Conservation (phyloP, 73 alveolate genomes). For the Tetrahymena malaccensis region DNA sequence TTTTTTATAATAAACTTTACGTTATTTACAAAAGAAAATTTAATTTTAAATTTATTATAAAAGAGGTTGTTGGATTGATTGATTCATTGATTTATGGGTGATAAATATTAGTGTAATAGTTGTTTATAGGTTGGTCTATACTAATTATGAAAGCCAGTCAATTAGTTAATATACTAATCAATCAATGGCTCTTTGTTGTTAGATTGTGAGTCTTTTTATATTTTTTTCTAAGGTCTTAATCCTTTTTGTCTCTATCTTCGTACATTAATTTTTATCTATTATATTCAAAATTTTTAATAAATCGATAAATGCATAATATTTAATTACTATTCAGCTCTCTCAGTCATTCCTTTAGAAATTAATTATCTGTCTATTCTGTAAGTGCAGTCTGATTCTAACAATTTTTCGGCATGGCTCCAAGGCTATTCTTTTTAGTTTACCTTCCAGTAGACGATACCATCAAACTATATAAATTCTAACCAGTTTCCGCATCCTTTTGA, state of each 20-base stretch:
- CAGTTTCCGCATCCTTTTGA: not conserved
- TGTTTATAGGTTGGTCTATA: not conserved
- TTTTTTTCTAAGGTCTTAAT: not conserved
- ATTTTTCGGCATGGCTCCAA: not conserved
- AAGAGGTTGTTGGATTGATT: not conserved
- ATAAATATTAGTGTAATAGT: not conserved
- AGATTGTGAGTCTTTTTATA: not conserved
- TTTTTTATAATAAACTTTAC: not conserved
- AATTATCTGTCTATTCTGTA: not conserved
- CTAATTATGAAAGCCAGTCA: not conserved
- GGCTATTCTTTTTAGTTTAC: not conserved
- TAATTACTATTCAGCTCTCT: not conserved
- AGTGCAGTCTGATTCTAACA: not conserved
- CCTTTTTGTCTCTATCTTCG: not conserved
- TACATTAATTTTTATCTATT: not conserved
- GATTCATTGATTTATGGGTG: too few relatives aligned
- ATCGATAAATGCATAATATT: not conserved
- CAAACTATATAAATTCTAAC: not conserved
- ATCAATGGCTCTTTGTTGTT: not conserved
- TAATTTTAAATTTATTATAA: too few relatives aligned
- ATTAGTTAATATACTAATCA: too few relatives aligned
- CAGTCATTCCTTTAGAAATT: not conserved
- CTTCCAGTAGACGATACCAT: not conserved
- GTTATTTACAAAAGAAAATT: not conserved
- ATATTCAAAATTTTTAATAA: not conserved